phyloP scores from a whole-genome alignment of 176 grass and related monocot species.

The Elymus sibiricus region DNA sequence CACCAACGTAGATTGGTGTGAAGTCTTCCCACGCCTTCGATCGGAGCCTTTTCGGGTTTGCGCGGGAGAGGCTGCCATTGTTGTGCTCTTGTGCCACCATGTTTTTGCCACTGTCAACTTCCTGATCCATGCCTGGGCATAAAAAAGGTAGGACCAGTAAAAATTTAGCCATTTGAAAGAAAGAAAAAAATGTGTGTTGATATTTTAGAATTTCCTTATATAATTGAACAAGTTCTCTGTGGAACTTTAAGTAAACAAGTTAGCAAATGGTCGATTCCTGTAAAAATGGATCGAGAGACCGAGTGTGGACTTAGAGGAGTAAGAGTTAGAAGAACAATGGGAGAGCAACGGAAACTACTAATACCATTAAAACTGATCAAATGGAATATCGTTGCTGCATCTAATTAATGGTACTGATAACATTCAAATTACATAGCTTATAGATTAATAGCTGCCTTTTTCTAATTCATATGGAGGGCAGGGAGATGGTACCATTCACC shows the following conservation, averaged over 20 bases:
- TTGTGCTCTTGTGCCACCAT: slow-evolving; percentile 8
- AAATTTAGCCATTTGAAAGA: neutral
- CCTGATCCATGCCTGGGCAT: slow-evolving; percentile 14
- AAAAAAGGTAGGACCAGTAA: neutral
- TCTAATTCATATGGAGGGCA: neutral
- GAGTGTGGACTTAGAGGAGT: neutral
- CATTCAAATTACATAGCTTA: neutral
- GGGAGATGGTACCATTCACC: neutral
- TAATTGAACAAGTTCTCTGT: neutral
- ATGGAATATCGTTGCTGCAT: neutral
- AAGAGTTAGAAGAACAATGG: neutral
- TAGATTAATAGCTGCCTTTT: neutral
- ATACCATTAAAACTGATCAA: neutral
- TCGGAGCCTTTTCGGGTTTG: slow-evolving; percentile 14
- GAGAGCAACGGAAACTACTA: neutral
- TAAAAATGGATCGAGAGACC: neutral
- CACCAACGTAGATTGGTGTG: neutral
- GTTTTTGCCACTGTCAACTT: neutral
- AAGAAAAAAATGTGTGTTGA: neutral
- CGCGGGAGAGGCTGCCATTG: neutral
- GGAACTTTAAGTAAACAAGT: neutral
- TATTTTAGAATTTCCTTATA: neutral
- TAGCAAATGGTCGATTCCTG: neutral
- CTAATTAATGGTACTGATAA: neutral
- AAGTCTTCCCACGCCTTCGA: slow-evolving; percentile 41